These are phyloP conservation scores for Oryza rufipogon DNA, from an alignment of 176 grass and related monocot species.

Conservation along the genomic window DNA sequence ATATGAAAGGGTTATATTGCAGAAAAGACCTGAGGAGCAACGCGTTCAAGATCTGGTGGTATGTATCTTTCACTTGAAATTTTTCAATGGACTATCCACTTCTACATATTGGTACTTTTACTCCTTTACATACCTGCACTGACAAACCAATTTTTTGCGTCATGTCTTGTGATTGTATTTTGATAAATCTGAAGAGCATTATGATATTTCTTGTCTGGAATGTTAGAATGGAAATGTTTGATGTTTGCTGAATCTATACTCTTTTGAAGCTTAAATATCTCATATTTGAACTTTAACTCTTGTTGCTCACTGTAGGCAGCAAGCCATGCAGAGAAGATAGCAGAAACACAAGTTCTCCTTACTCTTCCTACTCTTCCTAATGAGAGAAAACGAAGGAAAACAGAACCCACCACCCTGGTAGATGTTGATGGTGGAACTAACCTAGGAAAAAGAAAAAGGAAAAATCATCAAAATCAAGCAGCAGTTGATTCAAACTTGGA, in stretches of 20 bases:
- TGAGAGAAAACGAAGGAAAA: constrained; percentile 48
- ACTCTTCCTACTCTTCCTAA: constrained; percentile 42
- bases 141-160: constrained; percentile 5
- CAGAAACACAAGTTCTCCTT: constrained; percentile 49
- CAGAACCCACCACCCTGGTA: constrained; percentile 35
- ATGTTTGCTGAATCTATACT: constrained; percentile 16
- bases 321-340: constrained; percentile 54
- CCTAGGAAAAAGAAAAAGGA: constrained; percentile 47
- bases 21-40: constrained; percentile 62
- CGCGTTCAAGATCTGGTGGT: constrained; percentile 70
- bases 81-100: not conserved
- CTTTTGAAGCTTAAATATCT: constrained; percentile 25
- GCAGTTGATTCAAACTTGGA: not conserved
- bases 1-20: constrained; percentile 75
- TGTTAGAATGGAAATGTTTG: constrained; percentile 18
- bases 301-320: constrained; percentile 62
- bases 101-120: constrained; percentile 8
- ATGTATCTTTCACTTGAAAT: constrained; percentile 30
- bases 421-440: constrained; percentile 14
- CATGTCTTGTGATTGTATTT: not conserved
- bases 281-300: constrained; percentile 30
- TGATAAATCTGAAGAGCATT: not conserved
- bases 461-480: constrained; percentile 29
- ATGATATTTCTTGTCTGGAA: constrained; percentile 13
- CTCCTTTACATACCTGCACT: constrained; percentile 11